Evolutionary conservation across 345 rosid genomes (phyloP).

Genomic region (Heritiera fomes): DNA sequence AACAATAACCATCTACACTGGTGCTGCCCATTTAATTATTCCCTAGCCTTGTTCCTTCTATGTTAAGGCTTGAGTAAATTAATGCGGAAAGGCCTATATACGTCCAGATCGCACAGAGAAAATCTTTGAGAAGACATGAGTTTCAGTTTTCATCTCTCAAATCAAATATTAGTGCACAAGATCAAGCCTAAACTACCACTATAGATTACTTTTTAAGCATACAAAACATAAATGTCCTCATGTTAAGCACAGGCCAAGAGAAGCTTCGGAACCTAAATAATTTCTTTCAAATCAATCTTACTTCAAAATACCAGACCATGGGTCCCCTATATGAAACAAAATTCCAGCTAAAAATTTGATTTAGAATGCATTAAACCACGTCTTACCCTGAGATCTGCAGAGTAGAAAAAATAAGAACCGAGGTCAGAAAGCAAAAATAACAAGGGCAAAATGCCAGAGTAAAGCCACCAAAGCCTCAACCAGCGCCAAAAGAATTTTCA

Average conservation of each 20-base stretch:
- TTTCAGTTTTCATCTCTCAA: background rate
- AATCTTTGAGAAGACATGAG: background rate
- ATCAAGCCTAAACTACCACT: background rate
- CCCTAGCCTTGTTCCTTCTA: background rate
- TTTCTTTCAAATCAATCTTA: slow-evolving; percentile 16
- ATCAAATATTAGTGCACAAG: background rate
- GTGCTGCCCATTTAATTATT: background rate
- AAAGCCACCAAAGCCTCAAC: background rate
- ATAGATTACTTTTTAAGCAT: background rate
- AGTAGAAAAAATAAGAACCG: slow-evolving; percentile 26
- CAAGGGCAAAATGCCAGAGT: background rate
- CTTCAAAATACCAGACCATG: slow-evolving; percentile 16
- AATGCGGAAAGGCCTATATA: background rate
- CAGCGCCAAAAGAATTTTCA: background rate
- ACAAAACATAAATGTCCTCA: background rate
- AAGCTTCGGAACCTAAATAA: background rate
- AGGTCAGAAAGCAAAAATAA: slow-evolving; percentile 14
- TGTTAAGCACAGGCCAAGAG: background rate
- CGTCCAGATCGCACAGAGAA: background rate
- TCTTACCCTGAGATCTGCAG: slow-evolving; percentile 96
- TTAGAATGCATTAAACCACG: slow-evolving; percentile 17
- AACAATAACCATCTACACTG: background rate
- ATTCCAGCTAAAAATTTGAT: slow-evolving; percentile 28
- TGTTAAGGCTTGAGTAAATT: background rate
- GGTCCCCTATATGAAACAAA: background rate